These are phyloP conservation scores for Vinca minor DNA, from an alignment of 257 asterid species.

Conservation along the genomic window DNA sequence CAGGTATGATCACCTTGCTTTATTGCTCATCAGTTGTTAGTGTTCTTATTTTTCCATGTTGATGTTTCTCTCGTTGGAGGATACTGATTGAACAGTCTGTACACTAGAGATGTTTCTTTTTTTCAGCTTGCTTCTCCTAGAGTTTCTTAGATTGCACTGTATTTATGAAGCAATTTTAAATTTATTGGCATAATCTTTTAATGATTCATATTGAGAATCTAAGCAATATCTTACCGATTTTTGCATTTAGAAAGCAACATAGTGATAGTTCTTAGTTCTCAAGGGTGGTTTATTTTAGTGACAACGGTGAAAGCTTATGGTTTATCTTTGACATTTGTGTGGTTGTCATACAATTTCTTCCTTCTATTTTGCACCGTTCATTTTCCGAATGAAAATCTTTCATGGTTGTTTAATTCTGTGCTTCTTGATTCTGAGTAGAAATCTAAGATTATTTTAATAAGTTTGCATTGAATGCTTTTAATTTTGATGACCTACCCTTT, in stretches of 20 bases:
- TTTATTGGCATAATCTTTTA: not conserved
- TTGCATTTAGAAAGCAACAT: not conserved
- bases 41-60: not conserved
- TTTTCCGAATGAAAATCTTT: not conserved
- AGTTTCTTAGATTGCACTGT: not conserved
- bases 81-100: not conserved
- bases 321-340: not conserved
- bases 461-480: conserved; percentile 6
- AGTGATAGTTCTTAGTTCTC: not conserved
- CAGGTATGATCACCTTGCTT: conserved; percentile 30
- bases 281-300: not conserved
- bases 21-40: conserved; percentile 5
- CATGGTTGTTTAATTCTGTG: not conserved
- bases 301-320: too few species aligned
- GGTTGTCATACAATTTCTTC: not conserved
- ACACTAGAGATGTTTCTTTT: not conserved
- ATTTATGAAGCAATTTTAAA: not conserved
- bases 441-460: not conserved
- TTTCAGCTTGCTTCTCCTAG: conserved; percentile 2
- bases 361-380: not conserved
- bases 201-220: not conserved
- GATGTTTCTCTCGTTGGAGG: not conserved
- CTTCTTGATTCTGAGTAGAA: not conserved
- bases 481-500: conserved; percentile 10
- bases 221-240: not conserved